Evolutionary conservation across 2,329 filamentous ascomycete genomes (phyloP).

Genomic region (Emericellopsis cladophorae): DNA sequence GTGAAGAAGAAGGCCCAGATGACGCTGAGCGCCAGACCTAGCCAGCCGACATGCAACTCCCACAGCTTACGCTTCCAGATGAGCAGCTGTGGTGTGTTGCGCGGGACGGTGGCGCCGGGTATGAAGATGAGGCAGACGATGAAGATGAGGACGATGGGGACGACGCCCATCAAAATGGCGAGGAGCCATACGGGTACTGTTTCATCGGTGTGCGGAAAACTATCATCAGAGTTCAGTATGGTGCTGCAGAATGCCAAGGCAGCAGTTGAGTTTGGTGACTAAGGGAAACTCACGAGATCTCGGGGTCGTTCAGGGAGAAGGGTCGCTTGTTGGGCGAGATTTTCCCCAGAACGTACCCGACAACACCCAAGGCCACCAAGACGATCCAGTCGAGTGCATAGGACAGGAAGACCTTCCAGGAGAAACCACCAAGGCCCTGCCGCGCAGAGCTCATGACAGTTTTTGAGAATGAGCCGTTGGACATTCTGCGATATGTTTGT

Average conservation of each 20-base stretch:
- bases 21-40: conserved; percentile 65
- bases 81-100: conserved; percentile 46
- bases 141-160: conserved; percentile 56
- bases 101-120: conserved; percentile 56
- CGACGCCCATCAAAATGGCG: conserved; percentile 46
- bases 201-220: conserved; percentile 61
- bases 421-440: neutral
- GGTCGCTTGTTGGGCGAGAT: conserved; percentile 54
- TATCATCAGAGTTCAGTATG: conserved; percentile 12
- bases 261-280: conserved; percentile 10
- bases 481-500: conserved; percentile 1
- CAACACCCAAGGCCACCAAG: conserved; percentile 43
- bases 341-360: conserved; percentile 45
- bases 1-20: conserved; percentile 69
- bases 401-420: conserved; percentile 32
- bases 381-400: conserved; percentile 67
- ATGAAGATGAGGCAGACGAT: conserved; percentile 58
- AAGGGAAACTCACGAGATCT: conserved; percentile 55
- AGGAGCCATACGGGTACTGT: conserved; percentile 58
- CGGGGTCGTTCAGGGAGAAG: conserved; percentile 58
- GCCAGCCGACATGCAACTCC: conserved; percentile 79
- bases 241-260: neutral
- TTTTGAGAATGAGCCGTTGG: conserved; percentile 8
- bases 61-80: conserved; percentile 77
- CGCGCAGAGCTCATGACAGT: conserved; percentile 9